phyloP scores from a whole-genome alignment of 1,284 basidiomycete species.

The Agroathelia rolfsii region DNA sequence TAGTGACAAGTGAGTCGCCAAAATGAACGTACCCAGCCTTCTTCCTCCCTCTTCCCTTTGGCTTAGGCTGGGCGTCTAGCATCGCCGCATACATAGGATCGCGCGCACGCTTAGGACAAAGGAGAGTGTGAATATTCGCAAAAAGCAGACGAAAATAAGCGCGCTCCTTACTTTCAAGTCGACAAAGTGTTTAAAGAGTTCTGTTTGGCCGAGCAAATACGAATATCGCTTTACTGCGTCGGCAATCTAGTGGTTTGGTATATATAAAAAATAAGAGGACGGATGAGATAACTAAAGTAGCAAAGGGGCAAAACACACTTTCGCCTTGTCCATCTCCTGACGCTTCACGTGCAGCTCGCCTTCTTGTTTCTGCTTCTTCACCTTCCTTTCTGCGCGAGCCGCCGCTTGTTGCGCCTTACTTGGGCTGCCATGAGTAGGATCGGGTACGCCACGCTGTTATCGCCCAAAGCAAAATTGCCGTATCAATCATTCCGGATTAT shows the following conservation, averaged over 20 bases:
- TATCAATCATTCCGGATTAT: conserved; percentile 21
- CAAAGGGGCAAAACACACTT: conserved; percentile 39
- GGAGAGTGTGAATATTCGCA: conserved; percentile 3
- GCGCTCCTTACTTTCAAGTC: conserved; percentile 69
- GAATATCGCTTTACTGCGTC: conserved; percentile 94
- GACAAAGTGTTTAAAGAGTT: conserved; percentile 93
- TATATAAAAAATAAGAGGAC: conserved; percentile 4
- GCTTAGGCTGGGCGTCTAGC: conserved; percentile 77
- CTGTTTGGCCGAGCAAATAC: conserved; percentile 90
- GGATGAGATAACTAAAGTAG: neutral
- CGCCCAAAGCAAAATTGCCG: conserved; percentile 13
- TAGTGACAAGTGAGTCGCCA: neutral
- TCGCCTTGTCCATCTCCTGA: conserved; percentile 76
- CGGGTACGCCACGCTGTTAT: conserved; percentile 27
- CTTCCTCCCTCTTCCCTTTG: conserved; percentile 73
- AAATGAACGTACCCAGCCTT: conserved; percentile 51
- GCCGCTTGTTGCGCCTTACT: conserved; percentile 28
- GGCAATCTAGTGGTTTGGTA: conserved; percentile 47
- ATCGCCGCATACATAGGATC: conserved; percentile 92
- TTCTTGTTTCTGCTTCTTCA: conserved; percentile 61
- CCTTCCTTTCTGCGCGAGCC: conserved; percentile 42
- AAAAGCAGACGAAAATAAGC: neutral
- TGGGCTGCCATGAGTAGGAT: no score
- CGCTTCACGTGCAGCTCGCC: conserved; percentile 56
- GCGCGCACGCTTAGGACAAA: conserved; percentile 56